Conservation (phyloP, 2,329 filamentous ascomycete genomes). For the Fonsecaea nubica region DNA sequence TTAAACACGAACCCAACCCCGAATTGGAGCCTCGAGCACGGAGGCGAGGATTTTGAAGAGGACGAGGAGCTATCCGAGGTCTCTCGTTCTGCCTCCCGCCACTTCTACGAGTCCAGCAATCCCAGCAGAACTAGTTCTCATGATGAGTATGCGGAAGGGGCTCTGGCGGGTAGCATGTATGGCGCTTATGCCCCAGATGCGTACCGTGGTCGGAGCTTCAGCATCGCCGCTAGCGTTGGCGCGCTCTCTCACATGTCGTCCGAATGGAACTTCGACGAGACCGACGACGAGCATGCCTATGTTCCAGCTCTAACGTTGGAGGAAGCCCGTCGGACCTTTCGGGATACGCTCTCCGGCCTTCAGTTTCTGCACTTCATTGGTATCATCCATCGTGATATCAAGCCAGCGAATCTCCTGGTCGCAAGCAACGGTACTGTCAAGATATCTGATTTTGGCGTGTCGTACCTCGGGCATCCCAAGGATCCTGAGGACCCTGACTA, state of each 20-base stretch:
- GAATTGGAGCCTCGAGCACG: constrained; percentile 85
- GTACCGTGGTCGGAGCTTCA: constrained; percentile 72
- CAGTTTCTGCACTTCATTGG: constrained; percentile 95
- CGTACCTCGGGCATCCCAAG: constrained; percentile 89
- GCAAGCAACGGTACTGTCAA: constrained; percentile 86
- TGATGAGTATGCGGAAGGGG: constrained; percentile 43
- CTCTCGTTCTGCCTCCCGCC: constrained; percentile 42
- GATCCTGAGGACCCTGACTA: constrained; percentile 76
- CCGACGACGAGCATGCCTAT: constrained; percentile 85
- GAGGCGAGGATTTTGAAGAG: constrained; percentile 65
- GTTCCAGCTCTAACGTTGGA: constrained; percentile 91
- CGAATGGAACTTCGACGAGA: constrained; percentile 52
- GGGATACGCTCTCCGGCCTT: constrained; percentile 89
- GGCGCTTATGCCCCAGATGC: constrained; percentile 69
- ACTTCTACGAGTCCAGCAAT: constrained; percentile 29
- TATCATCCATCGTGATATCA: constrained; percentile 99
- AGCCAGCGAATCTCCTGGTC: constrained; percentile 93
- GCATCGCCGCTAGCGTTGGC: constrained; percentile 67
- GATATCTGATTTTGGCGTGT: constrained; percentile 98
- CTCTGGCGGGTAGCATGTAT: constrained; percentile 78
- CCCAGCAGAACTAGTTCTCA: constrained; percentile 30
- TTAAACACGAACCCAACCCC: constrained; percentile 62
- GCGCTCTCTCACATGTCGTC: constrained; percentile 50
- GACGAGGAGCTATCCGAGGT: constrained; percentile 45
- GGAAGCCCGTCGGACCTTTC: constrained; percentile 81